Evolutionary conservation across 1,284 basidiomycete species (phyloP), one percentile per base, ranked within the genome.

Genomic region (Ustilago lituana): DNA sequence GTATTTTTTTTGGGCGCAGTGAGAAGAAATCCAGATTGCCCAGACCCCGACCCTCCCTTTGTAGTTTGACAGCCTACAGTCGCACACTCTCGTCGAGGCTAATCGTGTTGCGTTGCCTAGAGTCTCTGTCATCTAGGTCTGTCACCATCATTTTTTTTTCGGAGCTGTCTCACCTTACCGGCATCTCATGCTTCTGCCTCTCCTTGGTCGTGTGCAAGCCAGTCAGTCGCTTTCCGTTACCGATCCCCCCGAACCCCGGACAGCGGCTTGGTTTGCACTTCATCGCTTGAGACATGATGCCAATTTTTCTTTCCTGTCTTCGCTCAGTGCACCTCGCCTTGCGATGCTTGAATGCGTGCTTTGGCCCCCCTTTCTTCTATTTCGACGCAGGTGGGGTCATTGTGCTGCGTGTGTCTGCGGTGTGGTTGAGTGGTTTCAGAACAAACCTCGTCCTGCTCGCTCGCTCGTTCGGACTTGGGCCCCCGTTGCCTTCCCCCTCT

Each of bases 81-180:
- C n/a, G n/a, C n/a, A n/a, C n/a, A n/a, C 43, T 22, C 29, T 26
- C 33, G 33, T 36, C 12, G n/a, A n/a, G n/a, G n/a, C n/a, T n/a
- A n/a, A n/a, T n/a, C n/a, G n/a, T n/a, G n/a, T n/a, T n/a, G n/a
- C n/a, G n/a, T n/a, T n/a, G n/a, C n/a, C n/a, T n/a, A n/a, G n/a
- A n/a, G 20, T 19, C 40, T 47, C 43, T 40, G 55, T 64, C 52
- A 44, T 32, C 31, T 48, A 32, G 22, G 32, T 31, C 27, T 47
- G 50, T 54, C 51, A 55, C 44, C 56, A 20, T 46, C 19, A 38
- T 9, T 39, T 50, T 57, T 26, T 9, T 39, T 50, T 57, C 26
- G 50, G 58, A 50, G 51, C 46, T 55, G 62, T 65, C 52, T 65
- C 62, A 59, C 62, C 49, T 32, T 43, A 41, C 47, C 56, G 62